Conservation (phyloP, 2,329 filamentous ascomycete genomes). For the Xylariaceae sp. region DNA sequence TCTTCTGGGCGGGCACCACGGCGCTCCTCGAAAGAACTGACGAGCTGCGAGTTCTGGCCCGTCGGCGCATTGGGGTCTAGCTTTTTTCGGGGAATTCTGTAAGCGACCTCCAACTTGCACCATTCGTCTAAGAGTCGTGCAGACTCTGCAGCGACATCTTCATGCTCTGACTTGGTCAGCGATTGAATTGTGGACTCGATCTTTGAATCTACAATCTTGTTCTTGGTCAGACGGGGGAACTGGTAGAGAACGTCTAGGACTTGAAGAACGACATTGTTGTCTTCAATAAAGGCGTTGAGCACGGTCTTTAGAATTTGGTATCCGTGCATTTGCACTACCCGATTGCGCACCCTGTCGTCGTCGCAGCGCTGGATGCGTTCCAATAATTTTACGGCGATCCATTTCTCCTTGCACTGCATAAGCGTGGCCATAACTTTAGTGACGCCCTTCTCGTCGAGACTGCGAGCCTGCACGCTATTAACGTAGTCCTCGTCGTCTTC, state of each 20-base stretch:
- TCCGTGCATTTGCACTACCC: constrained; percentile 94
- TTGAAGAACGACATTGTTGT: constrained; percentile 87
- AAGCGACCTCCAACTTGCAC: constrained; percentile 88
- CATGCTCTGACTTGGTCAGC: constrained; percentile 71
- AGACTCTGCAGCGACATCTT: constrained; percentile 75
- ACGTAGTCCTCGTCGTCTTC: constrained; percentile 97
- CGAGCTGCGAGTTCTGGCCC: constrained; percentile 46
- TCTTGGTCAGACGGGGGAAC: constrained; percentile 88
- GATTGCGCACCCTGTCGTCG: constrained; percentile 84
- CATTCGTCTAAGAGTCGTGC: constrained; percentile 78
- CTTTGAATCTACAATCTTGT: constrained; percentile 96
- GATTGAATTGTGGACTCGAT: constrained; percentile 82
- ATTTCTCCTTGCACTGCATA: constrained; percentile 98
- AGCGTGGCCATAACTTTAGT: constrained; percentile 69
- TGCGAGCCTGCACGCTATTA: constrained; percentile 64
- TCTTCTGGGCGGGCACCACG: constrained; percentile 61
- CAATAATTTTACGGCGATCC: constrained; percentile 96
- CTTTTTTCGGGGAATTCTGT: constrained; percentile 92
- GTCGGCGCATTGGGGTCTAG: constrained; percentile 69
- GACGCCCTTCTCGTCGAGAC: constrained; percentile 42
- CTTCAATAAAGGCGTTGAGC: constrained; percentile 83
- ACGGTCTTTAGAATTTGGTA: constrained; percentile 93
- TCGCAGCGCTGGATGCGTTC: constrained; percentile 85
- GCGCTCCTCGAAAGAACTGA: constrained; percentile 67
- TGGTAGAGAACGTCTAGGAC: constrained; percentile 87